Base-by-base conservation (phyloP, 2,329 filamentous ascomycete species). In the Ceratocystis destructans region DNA sequence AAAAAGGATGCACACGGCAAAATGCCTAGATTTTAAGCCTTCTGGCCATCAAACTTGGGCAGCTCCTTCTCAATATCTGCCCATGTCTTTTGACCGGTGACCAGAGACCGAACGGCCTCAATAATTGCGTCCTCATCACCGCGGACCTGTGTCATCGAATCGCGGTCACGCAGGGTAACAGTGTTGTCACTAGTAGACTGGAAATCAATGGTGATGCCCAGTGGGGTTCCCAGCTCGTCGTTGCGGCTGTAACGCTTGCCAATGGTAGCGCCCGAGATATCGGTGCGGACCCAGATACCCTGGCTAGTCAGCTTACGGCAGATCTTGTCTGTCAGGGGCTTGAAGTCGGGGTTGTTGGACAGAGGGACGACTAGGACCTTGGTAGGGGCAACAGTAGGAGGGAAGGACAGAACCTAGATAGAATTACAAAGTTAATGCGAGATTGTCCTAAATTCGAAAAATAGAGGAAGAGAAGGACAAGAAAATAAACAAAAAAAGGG, bases 141-240 rank as follows among this genome's bases (percentile, higher is more conserved):
- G 67, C 90, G 85, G 64, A 96, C 89, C 77, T 96, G 91, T 75
- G 86, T 87, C 66, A 87, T 95, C 33, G 85, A 86, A 77, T 96
- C 90, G 69, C 89, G 84, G 74, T 96, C 91, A 71, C 91, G 81
- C 68, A 96, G 82, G 1, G 91, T 96, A 72, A 92, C 83, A 3
- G 87, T 87, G 73, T 83, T 84, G 75, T 95, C 89, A 76, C 92
- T 83, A 70, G 95, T 79, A 48, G 88, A 92, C 79, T 96, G 88
- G 82, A 95, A 96, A 77, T 96, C 91, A 67, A 96, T 83, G 0
- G 91, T 96, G 74, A 96, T 85, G 73, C 89, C 90, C 70, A 95
- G 85, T 2, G 90, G 89, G 28, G 91, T 96, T 72, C 91, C 91
- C 65, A 96, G 82, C 77, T 96, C 90, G 75, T 96, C 91, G 74